Conservation (phyloP, 1,284 basidiomycete genomes). For the Psilocybe mexicana region DNA sequence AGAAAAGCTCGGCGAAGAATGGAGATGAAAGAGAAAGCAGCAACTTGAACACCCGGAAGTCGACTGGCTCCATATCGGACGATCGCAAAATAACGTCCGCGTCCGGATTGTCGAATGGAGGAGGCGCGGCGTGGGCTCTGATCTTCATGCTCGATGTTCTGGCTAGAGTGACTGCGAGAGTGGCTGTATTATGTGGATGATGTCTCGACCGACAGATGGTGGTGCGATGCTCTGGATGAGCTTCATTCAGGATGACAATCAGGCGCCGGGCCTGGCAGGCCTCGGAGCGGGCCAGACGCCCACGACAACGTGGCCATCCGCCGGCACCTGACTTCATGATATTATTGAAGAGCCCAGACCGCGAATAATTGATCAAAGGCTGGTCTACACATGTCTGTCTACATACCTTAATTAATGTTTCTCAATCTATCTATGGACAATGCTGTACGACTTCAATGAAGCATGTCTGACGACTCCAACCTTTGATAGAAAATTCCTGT, state of each 20-base stretch:
- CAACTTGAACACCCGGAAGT: constrained; percentile 46
- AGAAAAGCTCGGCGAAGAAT: constrained; percentile 44
- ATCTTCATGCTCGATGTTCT: constrained; percentile 15
- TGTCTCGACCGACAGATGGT: neutral
- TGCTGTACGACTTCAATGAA: too few relatives aligned
- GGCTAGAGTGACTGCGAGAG: neutral
- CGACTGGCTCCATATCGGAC: constrained; percentile 41
- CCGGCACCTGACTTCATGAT: neutral
- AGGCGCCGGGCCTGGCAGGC: neutral
- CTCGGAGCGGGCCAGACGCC: neutral
- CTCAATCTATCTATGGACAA: too few relatives aligned
- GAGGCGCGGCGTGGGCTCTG: constrained; percentile 21
- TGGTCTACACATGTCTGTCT: too few relatives aligned
- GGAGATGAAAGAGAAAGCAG: constrained; percentile 46
- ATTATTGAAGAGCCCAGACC: too few relatives aligned
- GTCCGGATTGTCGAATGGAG: constrained; percentile 35
- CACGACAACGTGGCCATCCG: neutral
- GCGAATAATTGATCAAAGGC: too few relatives aligned
- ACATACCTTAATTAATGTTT: too few relatives aligned
- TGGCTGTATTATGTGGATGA: neutral
- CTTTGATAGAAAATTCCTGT: too few relatives aligned
- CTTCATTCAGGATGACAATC: neutral
- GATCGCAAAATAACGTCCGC: constrained; percentile 47
- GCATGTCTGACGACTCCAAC: too few relatives aligned
- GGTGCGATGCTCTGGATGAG: neutral